Conservation (phyloP, 306 rosid species). For the Rosa multiflora region DNA sequence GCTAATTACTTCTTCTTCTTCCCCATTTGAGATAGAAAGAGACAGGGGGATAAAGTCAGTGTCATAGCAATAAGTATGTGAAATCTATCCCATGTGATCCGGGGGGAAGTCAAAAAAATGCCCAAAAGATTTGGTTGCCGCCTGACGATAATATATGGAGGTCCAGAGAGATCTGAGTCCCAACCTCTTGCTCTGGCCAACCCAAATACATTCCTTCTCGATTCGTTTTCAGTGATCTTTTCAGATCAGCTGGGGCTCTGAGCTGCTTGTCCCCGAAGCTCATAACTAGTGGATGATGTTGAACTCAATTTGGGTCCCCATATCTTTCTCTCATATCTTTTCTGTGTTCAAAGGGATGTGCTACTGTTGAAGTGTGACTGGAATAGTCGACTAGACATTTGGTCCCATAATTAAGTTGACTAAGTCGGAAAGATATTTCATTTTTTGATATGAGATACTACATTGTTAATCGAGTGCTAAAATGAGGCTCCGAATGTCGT, state of each 20-base stretch:
- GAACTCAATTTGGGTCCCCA: conserved; percentile 5
- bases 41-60: conserved; percentile 19
- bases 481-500: background rate
- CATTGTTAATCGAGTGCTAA: too few relatives aligned
- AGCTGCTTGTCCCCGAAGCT: background rate
- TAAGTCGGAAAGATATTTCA: background rate
- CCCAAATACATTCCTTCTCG: conserved; percentile 7
- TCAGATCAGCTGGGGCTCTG: background rate
- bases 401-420: conserved; percentile 13
- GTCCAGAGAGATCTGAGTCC: background rate
- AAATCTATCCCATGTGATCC: conserved; percentile 33
- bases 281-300: background rate
- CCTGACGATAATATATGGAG: background rate
- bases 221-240: background rate
- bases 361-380: conserved; percentile 3
- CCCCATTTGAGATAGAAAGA: background rate
- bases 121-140: conserved; percentile 46
- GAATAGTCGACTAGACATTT: conserved; percentile 11
- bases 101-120: conserved; percentile 33
- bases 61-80: conserved; percentile 51
- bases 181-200: background rate
- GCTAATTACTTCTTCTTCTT: background rate
- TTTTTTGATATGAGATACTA: too few relatives aligned
- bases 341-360: background rate
- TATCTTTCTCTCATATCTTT: background rate